These are phyloP conservation scores for Blastobotrys elegans DNA, from an alignment of 1,139 yeast genomes.

Conservation along the genomic window DNA sequence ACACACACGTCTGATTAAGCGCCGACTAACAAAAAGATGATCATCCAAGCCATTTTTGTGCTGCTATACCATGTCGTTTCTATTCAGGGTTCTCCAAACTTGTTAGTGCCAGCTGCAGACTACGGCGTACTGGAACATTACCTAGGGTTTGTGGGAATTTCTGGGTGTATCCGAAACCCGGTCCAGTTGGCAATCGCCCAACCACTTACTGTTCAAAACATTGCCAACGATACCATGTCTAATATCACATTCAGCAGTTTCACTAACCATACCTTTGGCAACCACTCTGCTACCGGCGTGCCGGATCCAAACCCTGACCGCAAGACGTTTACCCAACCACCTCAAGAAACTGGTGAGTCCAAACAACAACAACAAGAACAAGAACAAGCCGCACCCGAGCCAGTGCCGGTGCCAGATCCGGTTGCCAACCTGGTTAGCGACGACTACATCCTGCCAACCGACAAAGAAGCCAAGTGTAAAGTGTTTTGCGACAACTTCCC, in stretches of 20 bases:
- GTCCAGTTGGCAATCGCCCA: neutral
- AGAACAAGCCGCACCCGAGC: no score
- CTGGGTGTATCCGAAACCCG: slow-evolving; percentile 4
- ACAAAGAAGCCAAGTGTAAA: neutral
- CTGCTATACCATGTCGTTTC: neutral
- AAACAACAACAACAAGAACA: no score
- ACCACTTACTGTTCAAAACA: neutral
- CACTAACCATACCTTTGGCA: neutral
- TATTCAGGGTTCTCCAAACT: neutral
- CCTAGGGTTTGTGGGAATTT: slow-evolving; percentile 6
- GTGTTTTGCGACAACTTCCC: slow-evolving; percentile 5
- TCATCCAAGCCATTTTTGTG: no score
- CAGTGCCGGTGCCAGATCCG: no score
- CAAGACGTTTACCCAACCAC: no score
- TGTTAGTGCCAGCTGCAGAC: slow-evolving; percentile 2
- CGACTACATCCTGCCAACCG: slow-evolving; percentile 3
- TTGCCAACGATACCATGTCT: neutral
- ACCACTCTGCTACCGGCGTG: no score
- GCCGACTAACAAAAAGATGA: no score
- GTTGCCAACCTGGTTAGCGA: neutral
- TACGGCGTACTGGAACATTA: slow-evolving; percentile 10
- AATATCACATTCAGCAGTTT: neutral
- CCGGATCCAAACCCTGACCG: no score
- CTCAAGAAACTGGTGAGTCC: no score
- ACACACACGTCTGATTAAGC: no score